phyloP scores from a whole-genome alignment of 2,329 filamentous ascomycete species.

The Penicillium polonicum region DNA sequence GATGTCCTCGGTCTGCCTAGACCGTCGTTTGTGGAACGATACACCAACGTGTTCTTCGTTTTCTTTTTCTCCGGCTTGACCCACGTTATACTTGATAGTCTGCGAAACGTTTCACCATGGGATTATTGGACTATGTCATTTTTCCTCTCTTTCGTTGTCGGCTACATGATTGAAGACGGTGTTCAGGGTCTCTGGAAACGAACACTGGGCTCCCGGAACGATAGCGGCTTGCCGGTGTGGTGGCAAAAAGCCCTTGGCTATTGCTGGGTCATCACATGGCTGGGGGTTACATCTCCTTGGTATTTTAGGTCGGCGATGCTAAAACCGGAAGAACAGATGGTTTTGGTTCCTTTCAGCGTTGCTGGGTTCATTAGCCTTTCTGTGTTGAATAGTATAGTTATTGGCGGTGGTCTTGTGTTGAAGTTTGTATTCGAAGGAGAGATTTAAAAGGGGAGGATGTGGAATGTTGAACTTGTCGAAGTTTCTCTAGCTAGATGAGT shows the following conservation, averaged over 20 bases:
- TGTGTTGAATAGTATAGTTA: neutral
- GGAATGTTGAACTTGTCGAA: no score
- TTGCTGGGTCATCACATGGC: slow-evolving; percentile 17
- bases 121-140: slow-evolving; percentile 23
- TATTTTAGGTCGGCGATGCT: slow-evolving; percentile 3
- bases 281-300: slow-evolving; percentile 19
- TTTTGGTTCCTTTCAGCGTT: slow-evolving; percentile 1
- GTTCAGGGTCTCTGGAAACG: slow-evolving; percentile 24
- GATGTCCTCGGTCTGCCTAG: slow-evolving; percentile 20
- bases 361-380: neutral
- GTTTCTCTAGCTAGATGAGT: no score
- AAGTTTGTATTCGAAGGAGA: neutral
- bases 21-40: slow-evolving; percentile 25
- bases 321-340: neutral
- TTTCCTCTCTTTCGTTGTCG: slow-evolving; percentile 25
- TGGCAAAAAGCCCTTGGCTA: slow-evolving; percentile 16
- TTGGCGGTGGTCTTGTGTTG: neutral
- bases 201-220: neutral
- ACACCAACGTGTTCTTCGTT: slow-evolving; percentile 29
- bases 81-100: slow-evolving; percentile 21
- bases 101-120: slow-evolving; percentile 14
- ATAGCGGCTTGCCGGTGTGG: neutral
- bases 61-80: slow-evolving; percentile 31
- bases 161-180: slow-evolving; percentile 32
- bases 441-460: neutral